Conservation (phyloP, 73 alveolate genomes). For the Paramecium tetraurelia region DNA sequence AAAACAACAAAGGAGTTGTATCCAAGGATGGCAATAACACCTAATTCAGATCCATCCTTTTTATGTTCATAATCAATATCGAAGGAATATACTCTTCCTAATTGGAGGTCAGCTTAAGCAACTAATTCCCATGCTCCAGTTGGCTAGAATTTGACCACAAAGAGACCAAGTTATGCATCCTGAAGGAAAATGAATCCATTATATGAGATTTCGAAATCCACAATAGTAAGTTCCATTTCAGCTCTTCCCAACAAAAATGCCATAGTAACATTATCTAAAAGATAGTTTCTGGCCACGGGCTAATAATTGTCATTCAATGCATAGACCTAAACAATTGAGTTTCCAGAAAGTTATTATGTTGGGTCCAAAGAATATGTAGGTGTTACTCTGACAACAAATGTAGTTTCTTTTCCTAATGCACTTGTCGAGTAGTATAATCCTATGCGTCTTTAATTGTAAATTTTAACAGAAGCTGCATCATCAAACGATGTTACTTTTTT, state of each 20-base stretch:
- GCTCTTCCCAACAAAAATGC: background rate
- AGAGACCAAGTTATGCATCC: slow-evolving; percentile 1
- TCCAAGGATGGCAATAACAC: background rate
- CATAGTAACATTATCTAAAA: background rate
- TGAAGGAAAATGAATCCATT: background rate
- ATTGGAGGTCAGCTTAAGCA: background rate
- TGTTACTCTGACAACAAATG: slow-evolving; percentile 1
- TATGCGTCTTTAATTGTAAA: background rate
- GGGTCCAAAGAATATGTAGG: background rate
- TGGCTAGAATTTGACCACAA: background rate
- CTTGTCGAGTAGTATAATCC: background rate
- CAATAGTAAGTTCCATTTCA: background rate
- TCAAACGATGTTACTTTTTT: background rate
- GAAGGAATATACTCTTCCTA: background rate
- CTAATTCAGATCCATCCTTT: background rate
- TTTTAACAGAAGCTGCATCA: background rate
- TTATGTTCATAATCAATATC: background rate
- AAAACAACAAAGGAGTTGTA: background rate
- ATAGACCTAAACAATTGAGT: background rate
- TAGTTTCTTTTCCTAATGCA: background rate
- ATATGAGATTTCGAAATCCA: background rate
- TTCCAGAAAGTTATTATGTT: background rate
- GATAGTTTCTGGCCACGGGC: background rate
- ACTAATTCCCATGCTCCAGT: background rate
- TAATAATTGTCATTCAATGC: background rate